Conservation (phyloP, 2,329 filamentous ascomycete genomes). For the Trichoderma guizhouense region DNA sequence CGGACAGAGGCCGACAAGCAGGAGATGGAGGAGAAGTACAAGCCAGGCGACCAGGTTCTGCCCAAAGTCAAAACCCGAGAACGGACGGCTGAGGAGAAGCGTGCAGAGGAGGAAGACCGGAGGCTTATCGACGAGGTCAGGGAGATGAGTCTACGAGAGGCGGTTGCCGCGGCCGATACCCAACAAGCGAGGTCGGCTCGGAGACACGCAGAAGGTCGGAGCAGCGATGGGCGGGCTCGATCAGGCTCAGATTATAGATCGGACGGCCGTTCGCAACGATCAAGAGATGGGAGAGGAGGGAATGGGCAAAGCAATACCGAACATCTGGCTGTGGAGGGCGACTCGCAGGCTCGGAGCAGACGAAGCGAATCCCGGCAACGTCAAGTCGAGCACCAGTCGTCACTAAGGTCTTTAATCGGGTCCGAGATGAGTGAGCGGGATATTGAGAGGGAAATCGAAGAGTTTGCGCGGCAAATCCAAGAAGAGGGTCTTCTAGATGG, state of each 20-base stretch:
- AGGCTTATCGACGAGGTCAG: constrained; percentile 69
- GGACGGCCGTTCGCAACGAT: constrained; percentile 31
- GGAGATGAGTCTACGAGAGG: constrained; percentile 69
- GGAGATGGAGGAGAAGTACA: constrained; percentile 73
- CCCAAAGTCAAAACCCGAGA: constrained; percentile 55
- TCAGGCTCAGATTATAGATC: constrained; percentile 31
- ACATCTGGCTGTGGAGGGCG: constrained; percentile 36
- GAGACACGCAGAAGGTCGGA: constrained; percentile 33
- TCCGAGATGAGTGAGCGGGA: constrained; percentile 72
- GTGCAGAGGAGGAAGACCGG: constrained; percentile 63
- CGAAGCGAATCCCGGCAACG: constrained; percentile 50
- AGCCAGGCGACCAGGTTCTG: constrained; percentile 75
- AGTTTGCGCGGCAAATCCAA: constrained; percentile 84
- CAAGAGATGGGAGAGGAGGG: constrained; percentile 24
- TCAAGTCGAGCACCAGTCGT: constrained; percentile 84
- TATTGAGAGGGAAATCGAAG: constrained; percentile 83
- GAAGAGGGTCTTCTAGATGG: constrained; percentile 85
- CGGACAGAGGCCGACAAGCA: constrained; percentile 70
- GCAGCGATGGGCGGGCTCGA: constrained; percentile 31
- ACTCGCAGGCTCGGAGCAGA: constrained; percentile 30
- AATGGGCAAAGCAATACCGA: constrained; percentile 31
- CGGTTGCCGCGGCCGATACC: constrained; percentile 35
- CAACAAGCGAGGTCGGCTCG: constrained; percentile 26
- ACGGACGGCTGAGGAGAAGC: constrained; percentile 50
- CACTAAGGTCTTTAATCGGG: constrained; percentile 79